Conservation (phyloP, 371 early-diverging fungal genomes). For the Saksenaea oblongispora region DNA sequence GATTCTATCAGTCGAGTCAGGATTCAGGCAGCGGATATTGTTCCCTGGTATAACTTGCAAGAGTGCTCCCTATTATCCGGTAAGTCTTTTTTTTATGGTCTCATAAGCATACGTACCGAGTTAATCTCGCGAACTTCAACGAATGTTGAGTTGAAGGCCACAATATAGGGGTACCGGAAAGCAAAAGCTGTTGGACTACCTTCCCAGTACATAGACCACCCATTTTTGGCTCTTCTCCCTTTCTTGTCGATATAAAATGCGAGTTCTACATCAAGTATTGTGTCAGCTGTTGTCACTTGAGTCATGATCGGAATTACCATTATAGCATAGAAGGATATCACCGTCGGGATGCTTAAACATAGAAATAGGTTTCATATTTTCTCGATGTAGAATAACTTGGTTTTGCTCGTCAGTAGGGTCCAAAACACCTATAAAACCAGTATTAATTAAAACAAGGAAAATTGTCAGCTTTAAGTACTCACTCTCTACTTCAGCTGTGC, state of each 20-base stretch:
- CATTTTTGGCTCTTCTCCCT: constrained; percentile 28
- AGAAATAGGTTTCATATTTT: constrained; percentile 64
- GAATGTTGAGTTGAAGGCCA: constrained; percentile 39
- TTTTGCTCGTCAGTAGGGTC: constrained; percentile 31
- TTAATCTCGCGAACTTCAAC: constrained; percentile 31
- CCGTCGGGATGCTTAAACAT: constrained; percentile 75
- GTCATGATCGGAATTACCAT: constrained; percentile 31
- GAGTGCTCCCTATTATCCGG: constrained; percentile 47
- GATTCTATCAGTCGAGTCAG: constrained; percentile 53
- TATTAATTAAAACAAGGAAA: background rate
- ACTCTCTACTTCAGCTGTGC: constrained; percentile 64
- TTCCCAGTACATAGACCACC: constrained; percentile 41
- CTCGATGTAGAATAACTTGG: constrained; percentile 20
- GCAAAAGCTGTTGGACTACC: constrained; percentile 37
- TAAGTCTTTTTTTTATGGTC: background rate
- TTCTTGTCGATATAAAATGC: constrained; percentile 47
- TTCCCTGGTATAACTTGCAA: constrained; percentile 65
- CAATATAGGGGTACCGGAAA: constrained; percentile 33
- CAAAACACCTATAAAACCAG: constrained; percentile 23
- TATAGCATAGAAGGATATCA: constrained; percentile 85
- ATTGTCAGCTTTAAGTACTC: background rate
- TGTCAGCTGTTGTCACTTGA: background rate
- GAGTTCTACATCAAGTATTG: constrained; percentile 12
- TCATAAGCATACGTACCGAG: constrained; percentile 10
- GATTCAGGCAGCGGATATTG: constrained; percentile 61